These are phyloP conservation scores for Pseudogymnoascus sp. DNA, from an alignment of 2,329 filamentous ascomycete species.

Conservation along the genomic window DNA sequence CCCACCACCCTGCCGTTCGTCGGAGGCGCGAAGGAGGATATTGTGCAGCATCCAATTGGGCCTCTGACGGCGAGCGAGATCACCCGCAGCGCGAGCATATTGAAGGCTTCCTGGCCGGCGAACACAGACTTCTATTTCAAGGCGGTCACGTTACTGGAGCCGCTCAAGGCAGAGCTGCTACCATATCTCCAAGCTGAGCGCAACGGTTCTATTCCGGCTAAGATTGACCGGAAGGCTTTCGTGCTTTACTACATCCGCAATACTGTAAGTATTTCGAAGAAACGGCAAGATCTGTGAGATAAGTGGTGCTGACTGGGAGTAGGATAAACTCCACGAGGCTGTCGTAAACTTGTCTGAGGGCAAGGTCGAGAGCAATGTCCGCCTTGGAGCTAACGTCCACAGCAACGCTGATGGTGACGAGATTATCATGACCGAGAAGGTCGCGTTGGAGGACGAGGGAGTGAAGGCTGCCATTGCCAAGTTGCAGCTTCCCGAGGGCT, in stretches of 20 bases:
- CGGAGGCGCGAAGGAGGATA: constrained; percentile 15
- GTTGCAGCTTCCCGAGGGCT: constrained; percentile 50
- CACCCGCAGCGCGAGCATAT: constrained; percentile 37
- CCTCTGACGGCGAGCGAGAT: constrained; percentile 52
- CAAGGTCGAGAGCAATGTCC: constrained; percentile 46
- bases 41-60: constrained; percentile 45
- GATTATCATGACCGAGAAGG: constrained; percentile 48
- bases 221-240: constrained; percentile 42
- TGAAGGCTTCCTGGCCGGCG: constrained; percentile 46
- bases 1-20: background rate
- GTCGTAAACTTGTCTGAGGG: constrained; percentile 41
- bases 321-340: constrained; percentile 57
- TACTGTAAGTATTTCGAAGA: constrained; percentile 38
- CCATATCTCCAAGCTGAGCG: constrained; percentile 43
- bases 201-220: constrained; percentile 30
- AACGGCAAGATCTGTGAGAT: background rate
- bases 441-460: constrained; percentile 44
- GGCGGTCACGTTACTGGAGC: constrained; percentile 50
- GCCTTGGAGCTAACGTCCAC: constrained; percentile 51
- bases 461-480: constrained; percentile 55
- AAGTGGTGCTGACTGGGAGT: background rate
- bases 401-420: constrained; percentile 52
- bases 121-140: constrained; percentile 53
- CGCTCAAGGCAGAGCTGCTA: constrained; percentile 43
- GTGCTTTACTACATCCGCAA: constrained; percentile 51